phyloP scores from a whole-genome alignment of 306 rosid genomes.

The Ceratonia siliqua region DNA sequence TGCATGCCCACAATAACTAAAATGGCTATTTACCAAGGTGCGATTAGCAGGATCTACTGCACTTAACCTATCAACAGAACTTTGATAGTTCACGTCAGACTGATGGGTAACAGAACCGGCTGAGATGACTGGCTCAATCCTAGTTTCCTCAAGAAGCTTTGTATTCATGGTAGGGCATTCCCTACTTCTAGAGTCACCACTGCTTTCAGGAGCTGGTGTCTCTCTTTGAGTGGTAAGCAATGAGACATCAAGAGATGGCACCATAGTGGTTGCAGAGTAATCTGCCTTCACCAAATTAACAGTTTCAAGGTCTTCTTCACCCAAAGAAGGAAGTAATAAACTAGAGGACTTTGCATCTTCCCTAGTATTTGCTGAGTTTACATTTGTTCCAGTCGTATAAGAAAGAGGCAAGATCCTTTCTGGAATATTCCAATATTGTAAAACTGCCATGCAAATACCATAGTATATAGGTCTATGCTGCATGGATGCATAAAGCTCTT shows the following conservation, averaged over 20 bases:
- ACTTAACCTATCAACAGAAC: conserved; percentile 42
- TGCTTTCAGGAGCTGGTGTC: conserved; percentile 36
- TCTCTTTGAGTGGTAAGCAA: conserved; percentile 30
- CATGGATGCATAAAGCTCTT: conserved; percentile 57
- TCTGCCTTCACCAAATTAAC: conserved; percentile 40
- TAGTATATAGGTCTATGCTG: conserved; percentile 58
- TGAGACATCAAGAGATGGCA: conserved; percentile 44
- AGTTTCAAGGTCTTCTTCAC: conserved; percentile 34
- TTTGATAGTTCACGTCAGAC: conserved; percentile 36
- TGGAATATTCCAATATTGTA: conserved; percentile 72
- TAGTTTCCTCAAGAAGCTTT: conserved; percentile 46
- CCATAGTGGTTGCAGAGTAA: conserved; percentile 14
- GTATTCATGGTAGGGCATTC: conserved; percentile 31
- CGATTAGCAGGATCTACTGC: conserved; percentile 32
- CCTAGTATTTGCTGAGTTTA: conserved; percentile 32
- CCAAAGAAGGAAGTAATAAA: conserved; percentile 31
- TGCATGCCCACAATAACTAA: conserved; percentile 33
- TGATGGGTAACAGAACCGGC: conserved; percentile 41
- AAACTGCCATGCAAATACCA: conserved; percentile 62
- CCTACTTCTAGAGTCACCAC: conserved; percentile 25
- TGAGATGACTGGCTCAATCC: conserved; percentile 28
- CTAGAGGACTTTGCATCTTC: conserved; percentile 35
- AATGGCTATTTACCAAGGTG: conserved; percentile 38
- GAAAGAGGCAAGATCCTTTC: conserved; percentile 50
- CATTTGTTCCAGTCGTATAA: conserved; percentile 37